Percentiles rank a stretch among this genome's conserved stretches.
Conservation (phyloP, 163 green algal genomes). For the Chlorella variabilis region DNA sequence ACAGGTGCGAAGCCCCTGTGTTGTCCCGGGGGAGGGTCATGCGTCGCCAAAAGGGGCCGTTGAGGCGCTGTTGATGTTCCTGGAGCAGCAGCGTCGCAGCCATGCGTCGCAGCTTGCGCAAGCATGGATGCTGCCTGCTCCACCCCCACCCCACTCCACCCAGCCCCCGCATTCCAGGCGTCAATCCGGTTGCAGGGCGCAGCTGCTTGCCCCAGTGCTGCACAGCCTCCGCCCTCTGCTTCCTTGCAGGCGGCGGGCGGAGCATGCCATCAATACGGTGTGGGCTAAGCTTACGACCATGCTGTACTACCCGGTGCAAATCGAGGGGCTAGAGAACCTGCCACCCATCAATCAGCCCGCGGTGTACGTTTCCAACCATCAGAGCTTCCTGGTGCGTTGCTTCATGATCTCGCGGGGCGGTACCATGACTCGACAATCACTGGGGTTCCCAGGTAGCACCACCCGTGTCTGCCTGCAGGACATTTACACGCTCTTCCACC, state of each 20-base stretch:
- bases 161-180: not conserved
- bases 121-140: not conserved
- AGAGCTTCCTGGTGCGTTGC: constrained; percentile 84
- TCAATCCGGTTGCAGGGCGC: not conserved
- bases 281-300: constrained; percentile 91
- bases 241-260: constrained; percentile 67
- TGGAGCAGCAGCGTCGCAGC: too few relatives aligned
- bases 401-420: too few relatives aligned
- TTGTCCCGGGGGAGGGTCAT: not conserved
- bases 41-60: too few relatives aligned
- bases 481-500: constrained; percentile 98
- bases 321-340: constrained; percentile 92
- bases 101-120: too few relatives aligned
- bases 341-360: constrained; percentile 75
- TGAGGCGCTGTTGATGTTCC: too few relatives aligned
- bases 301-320: constrained; percentile 83
- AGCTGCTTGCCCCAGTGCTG: not conserved
- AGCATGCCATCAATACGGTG: constrained; percentile 95
- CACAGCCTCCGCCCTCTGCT: not conserved
- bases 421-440: too few relatives aligned
- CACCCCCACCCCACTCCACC: too few relatives aligned
- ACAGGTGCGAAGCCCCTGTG: constrained; percentile 56
- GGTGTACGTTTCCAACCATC: constrained; percentile 98
- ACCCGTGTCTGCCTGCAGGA: constrained; percentile 68
- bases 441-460: too few relatives aligned